Evolutionary conservation across 805 yeast species (phyloP), one percentile per base, ranked within the genome.

Genomic region (Kurtzmaniella fragi): DNA sequence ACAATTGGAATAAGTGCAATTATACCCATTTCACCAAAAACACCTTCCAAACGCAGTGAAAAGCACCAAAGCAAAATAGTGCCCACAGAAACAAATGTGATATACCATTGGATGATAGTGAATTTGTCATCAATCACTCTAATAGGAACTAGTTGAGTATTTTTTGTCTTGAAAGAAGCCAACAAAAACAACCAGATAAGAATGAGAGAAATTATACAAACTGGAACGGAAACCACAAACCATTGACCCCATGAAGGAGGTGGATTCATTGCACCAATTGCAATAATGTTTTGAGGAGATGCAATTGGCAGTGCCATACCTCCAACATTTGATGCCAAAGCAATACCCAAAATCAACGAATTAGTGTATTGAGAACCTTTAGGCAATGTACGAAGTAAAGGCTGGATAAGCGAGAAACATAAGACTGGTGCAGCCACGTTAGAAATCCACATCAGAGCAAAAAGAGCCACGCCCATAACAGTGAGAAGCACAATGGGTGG

Each of bases 1-100:
- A 89, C 74, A 53, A 91, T 75, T 9, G 99, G 97, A 13, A 90
- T 73, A 40, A 93, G 73, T 0, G 98, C 95, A 43, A 93, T 80
- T 47, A 90, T 82, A n/a, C 99, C 99, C 93, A 90, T 88, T 51
- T 90, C 96, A 27, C 99, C 99, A 54, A 91, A 78, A 2, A 79
- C 54, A 1, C 77, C 77, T 41, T 84, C 80, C 9, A 90, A 62
- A 52, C 78, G 77, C 30, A 85, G 85, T 0, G 95, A 84, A 39
- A 88, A 66, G 66, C 98, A 91, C 99, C 99, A 91, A 31, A 91
- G 66, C 2, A 77, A 59, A 42, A 91, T 91, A 1, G 99, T 93
- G 0, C 69, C 52, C 0, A 82, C 44, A 1, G 95, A 78, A 2
- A 88, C 86, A 2, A 59, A 47, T 2, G 82, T 67, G 20, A 91